A percentile compares a stretch with the other conserved stretches of the same genome.
phyloP scores from a whole-genome alignment of 306 rosid species.

The Prinsepia uniflora region DNA sequence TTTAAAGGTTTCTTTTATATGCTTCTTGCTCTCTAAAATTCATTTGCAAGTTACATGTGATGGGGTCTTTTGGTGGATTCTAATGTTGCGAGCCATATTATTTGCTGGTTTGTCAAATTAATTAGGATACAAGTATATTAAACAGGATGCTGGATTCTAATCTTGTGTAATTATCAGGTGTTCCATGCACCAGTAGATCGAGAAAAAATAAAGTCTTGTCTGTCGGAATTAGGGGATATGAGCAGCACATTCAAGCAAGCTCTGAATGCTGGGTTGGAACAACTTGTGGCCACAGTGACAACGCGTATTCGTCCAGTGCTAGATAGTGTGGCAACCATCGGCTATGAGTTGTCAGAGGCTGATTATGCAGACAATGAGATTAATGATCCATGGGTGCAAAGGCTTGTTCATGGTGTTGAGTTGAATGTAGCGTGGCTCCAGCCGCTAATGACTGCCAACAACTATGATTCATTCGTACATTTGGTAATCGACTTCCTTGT shows the following conservation, averaged over 20 bases:
- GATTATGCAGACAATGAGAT: too few relatives aligned
- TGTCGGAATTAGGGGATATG: slow-evolving; percentile 83
- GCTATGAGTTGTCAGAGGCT: too few relatives aligned
- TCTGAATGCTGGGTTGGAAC: slow-evolving; percentile 70
- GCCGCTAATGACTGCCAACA: too few relatives aligned
- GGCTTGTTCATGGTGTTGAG: too few relatives aligned
- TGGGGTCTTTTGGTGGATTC: neutral
- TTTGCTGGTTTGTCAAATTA: neutral
- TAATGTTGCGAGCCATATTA: neutral
- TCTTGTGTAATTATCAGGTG: slow-evolving; percentile 37
- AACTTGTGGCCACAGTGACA: slow-evolving; percentile 73
- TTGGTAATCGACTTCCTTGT: too few relatives aligned
- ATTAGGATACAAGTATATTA: neutral
- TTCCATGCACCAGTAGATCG: slow-evolving; percentile 78
- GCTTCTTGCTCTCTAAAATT: neutral
- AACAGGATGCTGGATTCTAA: slow-evolving; percentile 16
- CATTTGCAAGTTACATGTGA: neutral
- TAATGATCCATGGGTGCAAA: too few relatives aligned
- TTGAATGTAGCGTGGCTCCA: too few relatives aligned
- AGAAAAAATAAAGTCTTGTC: slow-evolving; percentile 87
- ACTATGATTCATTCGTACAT: too few relatives aligned
- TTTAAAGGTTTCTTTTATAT: neutral
- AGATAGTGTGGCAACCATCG: too few relatives aligned
- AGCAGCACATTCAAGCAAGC: slow-evolving; percentile 88
- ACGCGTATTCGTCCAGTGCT: too few relatives aligned